Conservation (phyloP, 2,329 filamentous ascomycete genomes). For the Pseudophaeomoniella oleicola region DNA sequence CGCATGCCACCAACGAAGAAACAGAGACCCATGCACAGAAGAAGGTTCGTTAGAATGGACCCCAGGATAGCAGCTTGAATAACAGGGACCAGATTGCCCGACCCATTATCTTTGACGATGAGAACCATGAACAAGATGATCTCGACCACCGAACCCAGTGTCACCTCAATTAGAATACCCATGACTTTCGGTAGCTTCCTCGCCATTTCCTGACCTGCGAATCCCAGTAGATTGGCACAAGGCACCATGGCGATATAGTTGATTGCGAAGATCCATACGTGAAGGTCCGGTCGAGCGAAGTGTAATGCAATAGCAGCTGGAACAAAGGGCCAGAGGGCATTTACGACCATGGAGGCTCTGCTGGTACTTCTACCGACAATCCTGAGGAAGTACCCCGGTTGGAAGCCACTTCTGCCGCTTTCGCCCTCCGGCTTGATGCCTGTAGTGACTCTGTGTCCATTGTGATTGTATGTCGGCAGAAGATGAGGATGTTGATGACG, state of each 20-base stretch:
- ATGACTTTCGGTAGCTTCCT: slow-evolving; percentile 62
- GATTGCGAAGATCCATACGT: slow-evolving; percentile 53
- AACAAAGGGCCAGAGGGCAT: slow-evolving; percentile 62
- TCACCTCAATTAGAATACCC: slow-evolving; percentile 33
- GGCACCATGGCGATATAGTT: slow-evolving; percentile 68
- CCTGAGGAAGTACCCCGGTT: slow-evolving; percentile 47
- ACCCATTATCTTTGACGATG: slow-evolving; percentile 35
- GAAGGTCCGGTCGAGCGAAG: slow-evolving; percentile 38
- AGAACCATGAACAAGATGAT: slow-evolving; percentile 72
- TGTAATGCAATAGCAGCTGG: slow-evolving; percentile 55
- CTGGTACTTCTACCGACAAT: slow-evolving; percentile 52
- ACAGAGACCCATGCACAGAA: slow-evolving; percentile 65
- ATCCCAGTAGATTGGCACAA: slow-evolving; percentile 60
- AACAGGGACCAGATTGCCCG: slow-evolving; percentile 41
- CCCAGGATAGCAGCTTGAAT: slow-evolving; percentile 74
- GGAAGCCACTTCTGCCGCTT: slow-evolving; percentile 51
- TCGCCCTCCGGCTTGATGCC: slow-evolving; percentile 42
- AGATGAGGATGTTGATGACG: slow-evolving; percentile 6
- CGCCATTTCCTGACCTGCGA: slow-evolving; percentile 56
- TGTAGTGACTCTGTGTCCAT: slow-evolving; percentile 18
- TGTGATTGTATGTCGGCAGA: slow-evolving; percentile 13
- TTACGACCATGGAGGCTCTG: slow-evolving; percentile 48
- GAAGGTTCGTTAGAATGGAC: slow-evolving; percentile 66
- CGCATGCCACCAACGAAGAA: slow-evolving; percentile 63
- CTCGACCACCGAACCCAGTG: slow-evolving; percentile 61